Percentiles rank a stretch among this genome's conserved stretches.
phyloP scores from a whole-genome alignment of 2,329 filamentous ascomycete genomes.

The Colletotrichum scovillei region DNA sequence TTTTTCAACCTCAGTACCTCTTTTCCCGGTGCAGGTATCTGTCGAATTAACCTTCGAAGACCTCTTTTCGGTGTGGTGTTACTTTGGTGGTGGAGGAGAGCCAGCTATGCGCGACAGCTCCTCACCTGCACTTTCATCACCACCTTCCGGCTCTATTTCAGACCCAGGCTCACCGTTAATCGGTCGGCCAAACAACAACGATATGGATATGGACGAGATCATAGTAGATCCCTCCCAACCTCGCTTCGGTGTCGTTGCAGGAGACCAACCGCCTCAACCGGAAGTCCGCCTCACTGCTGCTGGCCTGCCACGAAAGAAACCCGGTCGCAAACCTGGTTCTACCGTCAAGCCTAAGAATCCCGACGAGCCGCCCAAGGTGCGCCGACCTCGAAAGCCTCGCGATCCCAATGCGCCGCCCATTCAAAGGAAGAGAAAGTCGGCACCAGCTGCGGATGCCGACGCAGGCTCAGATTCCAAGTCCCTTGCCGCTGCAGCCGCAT shows the following conservation, averaged over 20 bases:
- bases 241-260: slow-evolving; percentile 46
- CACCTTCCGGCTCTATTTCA: slow-evolving; percentile 61
- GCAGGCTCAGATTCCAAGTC: slow-evolving; percentile 49
- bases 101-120: slow-evolving; percentile 51
- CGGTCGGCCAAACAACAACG: slow-evolving; percentile 40
- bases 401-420: slow-evolving; percentile 69
- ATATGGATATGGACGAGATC: slow-evolving; percentile 61
- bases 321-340: slow-evolving; percentile 72
- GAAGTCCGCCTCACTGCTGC: slow-evolving; percentile 61
- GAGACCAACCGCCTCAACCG: slow-evolving; percentile 31
- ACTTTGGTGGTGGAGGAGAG: slow-evolving; percentile 30
- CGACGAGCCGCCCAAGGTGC: slow-evolving; percentile 60
- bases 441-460: slow-evolving; percentile 50
- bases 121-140: slow-evolving; percentile 62
- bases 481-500: slow-evolving; percentile 44
- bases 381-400: slow-evolving; percentile 66
- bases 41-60: neutral
- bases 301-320: slow-evolving; percentile 71
- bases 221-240: slow-evolving; percentile 56
- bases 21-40: neutral
- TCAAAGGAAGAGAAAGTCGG: slow-evolving; percentile 66
- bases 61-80: slow-evolving; percentile 9
- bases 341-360: slow-evolving; percentile 57
- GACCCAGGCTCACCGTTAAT: slow-evolving; percentile 58
- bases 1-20: neutral